phyloP scores from a whole-genome alignment of 805 yeast genomes.

The Candida coquimbonensis region DNA sequence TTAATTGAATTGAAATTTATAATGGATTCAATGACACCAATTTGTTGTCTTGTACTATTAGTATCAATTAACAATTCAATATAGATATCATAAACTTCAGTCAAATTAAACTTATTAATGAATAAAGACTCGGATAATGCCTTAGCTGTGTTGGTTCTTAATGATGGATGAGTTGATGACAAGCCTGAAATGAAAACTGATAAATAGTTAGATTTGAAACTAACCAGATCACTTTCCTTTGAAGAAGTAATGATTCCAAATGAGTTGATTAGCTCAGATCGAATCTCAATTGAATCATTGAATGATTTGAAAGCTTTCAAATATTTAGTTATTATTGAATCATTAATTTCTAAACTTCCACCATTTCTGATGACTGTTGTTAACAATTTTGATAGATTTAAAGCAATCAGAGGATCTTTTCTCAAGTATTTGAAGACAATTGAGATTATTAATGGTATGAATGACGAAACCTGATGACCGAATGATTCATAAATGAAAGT shows the following conservation, averaged over 20 bases:
- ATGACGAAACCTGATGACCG: conserved; percentile 27
- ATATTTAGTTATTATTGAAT: conserved; percentile 12
- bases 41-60: conserved; percentile 18
- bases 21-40: conserved; percentile 31
- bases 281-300: conserved; percentile 10
- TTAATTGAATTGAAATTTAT: conserved; percentile 28
- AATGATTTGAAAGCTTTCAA: conserved; percentile 16
- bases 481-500: conserved; percentile 26
- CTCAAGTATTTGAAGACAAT: conserved; percentile 28
- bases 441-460: conserved; percentile 26
- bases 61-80: conserved; percentile 20
- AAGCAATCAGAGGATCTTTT: conserved; percentile 21
- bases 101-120: conserved; percentile 15
- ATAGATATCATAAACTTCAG: conserved; percentile 14
- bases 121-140: conserved; percentile 29
- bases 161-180: not conserved
- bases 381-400: conserved; percentile 16
- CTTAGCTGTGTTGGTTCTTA: conserved; percentile 25
- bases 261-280: conserved; percentile 10
- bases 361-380: conserved; percentile 18
- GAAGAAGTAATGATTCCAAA: conserved; percentile 19
- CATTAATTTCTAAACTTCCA: conserved; percentile 14
- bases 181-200: conserved; percentile 15
- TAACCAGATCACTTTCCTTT: conserved; percentile 25
- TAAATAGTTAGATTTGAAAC: conserved; percentile 16